Percentiles rank a stretch among this genome's conserved stretches.
Evolutionary conservation across 2,329 filamentous ascomycete genomes (phyloP).

Genomic region (Polytolypa hystricis): DNA sequence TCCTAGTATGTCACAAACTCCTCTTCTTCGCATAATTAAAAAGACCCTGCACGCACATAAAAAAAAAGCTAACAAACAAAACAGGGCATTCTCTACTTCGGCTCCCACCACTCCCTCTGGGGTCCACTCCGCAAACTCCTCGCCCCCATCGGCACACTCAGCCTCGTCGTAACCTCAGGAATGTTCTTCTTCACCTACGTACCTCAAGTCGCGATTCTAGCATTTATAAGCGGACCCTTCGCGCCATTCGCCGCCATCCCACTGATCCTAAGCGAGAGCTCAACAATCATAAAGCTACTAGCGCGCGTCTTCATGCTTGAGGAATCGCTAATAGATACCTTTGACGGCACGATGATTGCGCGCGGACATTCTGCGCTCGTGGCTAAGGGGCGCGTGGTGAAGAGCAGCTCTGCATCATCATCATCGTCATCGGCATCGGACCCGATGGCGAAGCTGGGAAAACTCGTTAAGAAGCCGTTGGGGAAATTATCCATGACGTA

Average conservation of each 20-base stretch:
- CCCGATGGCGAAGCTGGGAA: constrained; percentile 46
- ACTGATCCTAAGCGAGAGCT: constrained; percentile 49
- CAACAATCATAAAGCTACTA: constrained; percentile 40
- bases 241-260: constrained; percentile 50
- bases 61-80: constrained; percentile 5
- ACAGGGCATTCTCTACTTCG: constrained; percentile 51
- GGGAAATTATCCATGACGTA: constrained; percentile 43
- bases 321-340: constrained; percentile 76
- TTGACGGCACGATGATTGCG: constrained; percentile 59
- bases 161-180: constrained; percentile 56
- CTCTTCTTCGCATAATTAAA: not conserved
- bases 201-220: constrained; percentile 71
- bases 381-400: constrained; percentile 61
- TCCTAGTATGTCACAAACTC: constrained; percentile 43
- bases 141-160: constrained; percentile 55
- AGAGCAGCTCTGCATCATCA: constrained; percentile 31
- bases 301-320: constrained; percentile 61
- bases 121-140: constrained; percentile 48
- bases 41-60: not conserved
- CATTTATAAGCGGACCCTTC: constrained; percentile 71
- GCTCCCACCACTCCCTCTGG: constrained; percentile 48
- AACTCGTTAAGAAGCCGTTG: constrained; percentile 45
- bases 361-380: constrained; percentile 53
- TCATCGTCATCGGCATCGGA: no score
- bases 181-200: constrained; percentile 87